Evolutionary conservation across 129 eudicot genomes (phyloP).

Genomic region (carrot (Daucus carota)): DH1_v3.0 NC_030388.2:22730001-22730500

Average conservation of each 20-base stretch:
- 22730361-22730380: neutral
- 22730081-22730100: constrained; percentile 13
- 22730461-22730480: no score
- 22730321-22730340: neutral
- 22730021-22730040: no score
- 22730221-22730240: neutral
- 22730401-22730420: no score
- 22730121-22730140: constrained; percentile 2
- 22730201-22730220: neutral
- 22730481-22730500: no score
- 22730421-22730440: no score
- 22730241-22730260: neutral
- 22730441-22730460: no score
- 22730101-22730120: constrained; percentile 9
- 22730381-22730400: neutral
- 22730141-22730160: neutral
- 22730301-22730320: no score
- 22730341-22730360: neutral
- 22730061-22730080: neutral
- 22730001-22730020: neutral
- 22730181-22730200: neutral
- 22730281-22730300: neutral
- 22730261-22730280: neutral
- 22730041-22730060: neutral
- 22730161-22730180: neutral